phyloP scores from a whole-genome alignment of 2,329 filamentous ascomycete genomes.

The Talaromyces verruculosus region DNA sequence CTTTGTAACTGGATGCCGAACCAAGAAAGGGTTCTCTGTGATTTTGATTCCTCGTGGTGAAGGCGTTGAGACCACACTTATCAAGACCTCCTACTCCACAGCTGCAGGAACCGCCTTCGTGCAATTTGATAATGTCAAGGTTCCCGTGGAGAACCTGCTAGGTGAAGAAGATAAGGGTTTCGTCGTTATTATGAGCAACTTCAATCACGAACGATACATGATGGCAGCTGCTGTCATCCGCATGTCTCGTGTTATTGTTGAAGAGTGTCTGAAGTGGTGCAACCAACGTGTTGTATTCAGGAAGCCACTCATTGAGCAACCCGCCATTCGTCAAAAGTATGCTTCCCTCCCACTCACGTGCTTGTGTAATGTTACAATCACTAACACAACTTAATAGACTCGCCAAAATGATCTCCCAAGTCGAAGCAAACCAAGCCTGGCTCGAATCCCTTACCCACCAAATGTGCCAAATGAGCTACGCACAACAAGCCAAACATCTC shows the following conservation, averaged over 20 bases:
- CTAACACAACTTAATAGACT: constrained; percentile 50
- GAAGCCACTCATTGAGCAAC: constrained; percentile 78
- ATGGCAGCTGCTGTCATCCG: constrained; percentile 69
- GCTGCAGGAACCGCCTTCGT: constrained; percentile 76
- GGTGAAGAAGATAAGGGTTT: constrained; percentile 85
- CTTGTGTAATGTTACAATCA: background rate
- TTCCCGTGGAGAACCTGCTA: constrained; percentile 73
- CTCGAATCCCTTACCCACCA: constrained; percentile 82
- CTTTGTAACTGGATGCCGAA: constrained; percentile 78
- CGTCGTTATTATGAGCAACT: constrained; percentile 79
- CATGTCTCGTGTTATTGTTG: constrained; percentile 66
- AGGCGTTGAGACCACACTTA: constrained; percentile 63
- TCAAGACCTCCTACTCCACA: constrained; percentile 70
- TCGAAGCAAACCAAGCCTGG: constrained; percentile 82
- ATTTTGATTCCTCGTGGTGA: constrained; percentile 72
- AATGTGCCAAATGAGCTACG: constrained; percentile 82
- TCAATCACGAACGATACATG: constrained; percentile 82
- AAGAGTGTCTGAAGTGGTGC: constrained; percentile 84
- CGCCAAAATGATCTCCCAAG: constrained; percentile 80
- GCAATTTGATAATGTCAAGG: constrained; percentile 83
- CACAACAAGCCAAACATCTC: constrained; percentile 70
- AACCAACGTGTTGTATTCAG: constrained; percentile 83
- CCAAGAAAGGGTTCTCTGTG: constrained; percentile 75
- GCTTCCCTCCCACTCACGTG: constrained; percentile 21
- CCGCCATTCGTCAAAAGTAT: constrained; percentile 76